These are phyloP conservation scores for Trametes elegans DNA, from an alignment of 768 basidiomycete species.

Conservation along the genomic window DNA sequence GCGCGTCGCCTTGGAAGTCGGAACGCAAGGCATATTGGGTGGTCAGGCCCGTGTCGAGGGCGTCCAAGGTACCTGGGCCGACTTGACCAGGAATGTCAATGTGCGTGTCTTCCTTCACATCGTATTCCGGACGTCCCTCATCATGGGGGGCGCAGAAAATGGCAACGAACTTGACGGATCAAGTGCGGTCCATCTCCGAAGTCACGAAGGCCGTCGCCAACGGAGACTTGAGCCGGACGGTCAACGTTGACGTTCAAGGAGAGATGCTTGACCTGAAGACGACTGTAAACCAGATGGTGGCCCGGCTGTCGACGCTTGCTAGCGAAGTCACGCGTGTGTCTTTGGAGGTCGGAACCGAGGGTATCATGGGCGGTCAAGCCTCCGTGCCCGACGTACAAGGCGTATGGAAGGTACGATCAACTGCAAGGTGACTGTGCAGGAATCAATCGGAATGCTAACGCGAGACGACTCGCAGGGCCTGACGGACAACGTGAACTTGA, in stretches of 20 bases:
- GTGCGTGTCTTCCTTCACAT: slow-evolving; percentile 40
- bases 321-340: slow-evolving; percentile 90
- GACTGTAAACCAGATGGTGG: slow-evolving; percentile 79
- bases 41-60: slow-evolving; percentile 89
- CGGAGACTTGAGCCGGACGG: slow-evolving; percentile 80
- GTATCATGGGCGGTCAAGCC: slow-evolving; percentile 92
- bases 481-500: slow-evolving; percentile 83
- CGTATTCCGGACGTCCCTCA: background rate
- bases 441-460: background rate
- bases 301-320: slow-evolving; percentile 67
- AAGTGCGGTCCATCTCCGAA: slow-evolving; percentile 90
- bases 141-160: slow-evolving; percentile 56
- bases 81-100: slow-evolving; percentile 88
- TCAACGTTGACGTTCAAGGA: slow-evolving; percentile 90
- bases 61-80: slow-evolving; percentile 92
- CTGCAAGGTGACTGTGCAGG: too few relatives aligned
- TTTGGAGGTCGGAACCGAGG: slow-evolving; percentile 89
- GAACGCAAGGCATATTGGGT: slow-evolving; percentile 87
- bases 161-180: slow-evolving; percentile 81
- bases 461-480: slow-evolving; percentile 43
- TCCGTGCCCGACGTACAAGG: slow-evolving; percentile 90
- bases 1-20: slow-evolving; percentile 84
- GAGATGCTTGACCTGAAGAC: slow-evolving; percentile 88
- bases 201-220: slow-evolving; percentile 75
- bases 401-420: slow-evolving; percentile 76